Evolutionary conservation across 257 asterid genomes (phyloP).

Genomic region (Voacanga thouarsii): DNA sequence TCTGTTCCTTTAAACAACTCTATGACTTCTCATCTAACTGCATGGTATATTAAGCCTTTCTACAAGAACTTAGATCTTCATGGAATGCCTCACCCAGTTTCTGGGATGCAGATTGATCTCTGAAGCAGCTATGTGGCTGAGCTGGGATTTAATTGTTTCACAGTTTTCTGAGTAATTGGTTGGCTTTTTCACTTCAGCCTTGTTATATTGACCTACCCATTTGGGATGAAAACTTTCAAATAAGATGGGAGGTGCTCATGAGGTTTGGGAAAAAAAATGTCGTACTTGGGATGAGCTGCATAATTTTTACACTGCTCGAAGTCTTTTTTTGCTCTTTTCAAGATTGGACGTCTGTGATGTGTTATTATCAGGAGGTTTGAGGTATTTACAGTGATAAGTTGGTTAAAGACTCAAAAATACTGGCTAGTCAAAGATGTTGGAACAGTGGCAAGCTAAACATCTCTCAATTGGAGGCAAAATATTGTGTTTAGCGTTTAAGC

Average conservation of each 20-base stretch:
- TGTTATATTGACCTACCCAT: constrained; percentile 11
- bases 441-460: not conserved
- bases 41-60: constrained; percentile 23
- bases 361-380: constrained; percentile 25
- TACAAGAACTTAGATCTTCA: constrained; percentile 47
- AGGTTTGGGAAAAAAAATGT: constrained; percentile 30
- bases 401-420: constrained; percentile 8
- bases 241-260: constrained; percentile 10
- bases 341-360: constrained; percentile 18
- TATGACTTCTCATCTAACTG: constrained; percentile 9
- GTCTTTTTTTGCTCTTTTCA: constrained; percentile 20
- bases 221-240: constrained; percentile 29
- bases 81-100: constrained; percentile 50
- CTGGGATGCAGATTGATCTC: constrained; percentile 48
- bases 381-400: constrained; percentile 25
- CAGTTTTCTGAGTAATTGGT: constrained; percentile 20
- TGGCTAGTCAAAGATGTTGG: constrained; percentile 14
- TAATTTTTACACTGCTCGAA: constrained; percentile 18
- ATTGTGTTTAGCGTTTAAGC: not conserved
- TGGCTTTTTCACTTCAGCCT: constrained; percentile 31
- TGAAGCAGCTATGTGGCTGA: constrained; percentile 48
- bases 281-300: constrained; percentile 24
- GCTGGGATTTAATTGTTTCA: constrained; percentile 45
- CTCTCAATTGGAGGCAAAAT: not conserved
- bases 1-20: not conserved